Evolutionary conservation across 202 grass and related monocot genomes (phyloP).

Genomic region (Hordeum pubiflorum): DNA sequence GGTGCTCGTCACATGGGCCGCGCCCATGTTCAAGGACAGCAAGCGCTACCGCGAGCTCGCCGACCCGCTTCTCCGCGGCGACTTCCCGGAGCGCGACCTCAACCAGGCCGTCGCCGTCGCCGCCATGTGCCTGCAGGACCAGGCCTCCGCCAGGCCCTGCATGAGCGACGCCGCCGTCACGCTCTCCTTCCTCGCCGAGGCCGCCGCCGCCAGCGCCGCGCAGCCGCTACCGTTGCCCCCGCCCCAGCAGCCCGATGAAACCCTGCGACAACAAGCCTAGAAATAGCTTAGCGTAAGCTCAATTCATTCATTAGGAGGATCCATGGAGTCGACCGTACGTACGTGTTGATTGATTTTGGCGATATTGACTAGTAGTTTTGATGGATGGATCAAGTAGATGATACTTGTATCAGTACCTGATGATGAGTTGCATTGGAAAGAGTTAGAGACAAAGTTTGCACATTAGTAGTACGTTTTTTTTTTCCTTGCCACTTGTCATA

Average conservation of each 20-base stretch:
- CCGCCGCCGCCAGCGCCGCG: neutral
- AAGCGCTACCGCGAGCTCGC: neutral
- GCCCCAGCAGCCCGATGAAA: neutral
- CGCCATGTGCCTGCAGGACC: conserved; percentile 5
- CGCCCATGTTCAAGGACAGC: conserved; percentile 16
- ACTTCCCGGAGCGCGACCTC: neutral
- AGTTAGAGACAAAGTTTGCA: no score
- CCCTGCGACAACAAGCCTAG: neutral
- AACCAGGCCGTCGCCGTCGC: conserved; percentile 14
- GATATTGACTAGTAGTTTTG: no score
- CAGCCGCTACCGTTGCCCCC: neutral
- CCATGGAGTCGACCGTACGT: no score
- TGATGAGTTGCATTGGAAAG: no score
- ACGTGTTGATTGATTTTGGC: no score
- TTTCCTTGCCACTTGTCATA: no score
- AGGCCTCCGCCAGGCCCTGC: neutral
- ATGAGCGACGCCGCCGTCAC: conserved; percentile 16
- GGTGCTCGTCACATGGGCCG: conserved; percentile 2
- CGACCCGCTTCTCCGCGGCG: neutral
- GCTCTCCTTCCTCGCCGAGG: neutral
- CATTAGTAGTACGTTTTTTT: no score
- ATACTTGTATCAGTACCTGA: no score
- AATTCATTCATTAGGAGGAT: neutral
- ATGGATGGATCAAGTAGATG: no score
- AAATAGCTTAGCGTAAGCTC: neutral